Percentiles rank a stretch among this genome's conserved stretches.
These are phyloP conservation scores for Buddleja alternifolia DNA, from an alignment of 257 asterid genomes.

Conservation along the genomic window DNA sequence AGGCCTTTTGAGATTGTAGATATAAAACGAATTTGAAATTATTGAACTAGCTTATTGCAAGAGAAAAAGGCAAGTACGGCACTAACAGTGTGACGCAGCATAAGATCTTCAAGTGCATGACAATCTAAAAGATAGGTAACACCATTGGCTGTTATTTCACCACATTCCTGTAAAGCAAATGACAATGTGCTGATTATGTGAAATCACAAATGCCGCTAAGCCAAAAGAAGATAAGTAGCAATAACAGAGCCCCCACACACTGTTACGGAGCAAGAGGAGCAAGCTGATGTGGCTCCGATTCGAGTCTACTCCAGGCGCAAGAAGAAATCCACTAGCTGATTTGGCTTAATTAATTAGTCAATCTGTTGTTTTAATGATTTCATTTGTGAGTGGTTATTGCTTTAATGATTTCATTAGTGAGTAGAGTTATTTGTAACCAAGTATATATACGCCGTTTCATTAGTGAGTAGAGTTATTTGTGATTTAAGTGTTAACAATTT, in stretches of 20 bases:
- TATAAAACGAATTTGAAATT: not conserved
- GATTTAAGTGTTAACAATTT: no score
- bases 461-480: no score
- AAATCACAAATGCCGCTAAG: conserved; percentile 11
- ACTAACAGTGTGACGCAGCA: conserved; percentile 75
- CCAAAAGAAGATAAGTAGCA: conserved; percentile 12
- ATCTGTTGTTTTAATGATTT: no score
- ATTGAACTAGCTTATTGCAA: conserved; percentile 5
- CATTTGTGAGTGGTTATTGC: no score
- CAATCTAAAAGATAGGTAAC: conserved; percentile 67
- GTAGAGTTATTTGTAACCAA: no score
- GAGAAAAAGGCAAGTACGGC: conserved; percentile 14
- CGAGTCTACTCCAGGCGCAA: no score
- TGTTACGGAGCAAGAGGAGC: no score
- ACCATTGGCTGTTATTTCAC: conserved; percentile 68
- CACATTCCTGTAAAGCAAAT: conserved; percentile 70
- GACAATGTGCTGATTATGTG: conserved; percentile 21
- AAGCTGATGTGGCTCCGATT: no score
- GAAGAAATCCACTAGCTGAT: no score
- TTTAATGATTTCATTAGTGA: no score
- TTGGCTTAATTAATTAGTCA: no score
- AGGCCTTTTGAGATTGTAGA: not conserved
- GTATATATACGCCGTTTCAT: no score
- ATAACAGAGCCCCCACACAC: conserved; percentile 6
- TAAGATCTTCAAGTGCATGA: conserved; percentile 83